A percentile compares a stretch with the other conserved stretches of the same genome.
Evolutionary conservation across 148 eudicot genomes (phyloP).

Genomic region (Bassia scoparia): DNA sequence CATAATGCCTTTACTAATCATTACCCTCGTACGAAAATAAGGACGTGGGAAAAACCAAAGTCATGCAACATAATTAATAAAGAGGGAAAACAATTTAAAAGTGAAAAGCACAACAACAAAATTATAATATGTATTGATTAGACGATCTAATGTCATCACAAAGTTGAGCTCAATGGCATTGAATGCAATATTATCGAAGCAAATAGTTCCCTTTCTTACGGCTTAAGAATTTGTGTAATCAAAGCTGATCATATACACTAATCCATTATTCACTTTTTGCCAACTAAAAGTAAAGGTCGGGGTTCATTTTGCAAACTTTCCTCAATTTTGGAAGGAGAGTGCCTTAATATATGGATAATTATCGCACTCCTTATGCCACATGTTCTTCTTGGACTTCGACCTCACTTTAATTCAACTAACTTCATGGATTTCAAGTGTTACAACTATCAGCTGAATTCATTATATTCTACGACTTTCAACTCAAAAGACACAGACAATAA

Average conservation of each 20-base stretch:
- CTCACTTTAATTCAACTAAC: too few species aligned
- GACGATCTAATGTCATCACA: conserved; percentile 5
- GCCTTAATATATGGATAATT: too few species aligned
- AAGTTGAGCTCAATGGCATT: background rate
- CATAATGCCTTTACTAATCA: background rate
- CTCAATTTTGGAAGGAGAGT: background rate
- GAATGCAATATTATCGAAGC: conserved; percentile 14
- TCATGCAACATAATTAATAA: background rate
- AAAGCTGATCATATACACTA: conserved; percentile 10
- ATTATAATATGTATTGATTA: background rate
- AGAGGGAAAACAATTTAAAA: background rate
- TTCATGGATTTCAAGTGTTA: too few species aligned
- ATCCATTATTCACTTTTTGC: conserved; percentile 21
- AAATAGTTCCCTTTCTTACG: conserved; percentile 25
- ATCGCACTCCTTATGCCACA: too few species aligned
- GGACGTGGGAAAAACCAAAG: background rate
- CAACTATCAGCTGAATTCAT: too few species aligned
- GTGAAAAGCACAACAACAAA: background rate
- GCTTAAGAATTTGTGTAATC: conserved; percentile 4
- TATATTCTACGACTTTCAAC: too few species aligned
- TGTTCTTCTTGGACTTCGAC: too few species aligned
- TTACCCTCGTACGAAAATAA: too few species aligned
- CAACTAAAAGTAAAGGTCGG: conserved; percentile 25
- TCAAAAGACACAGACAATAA: too few species aligned
- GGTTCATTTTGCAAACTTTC: background rate